phyloP scores from a whole-genome alignment of 352 stramenopile species.

The Globisporangium perplexum region DNA sequence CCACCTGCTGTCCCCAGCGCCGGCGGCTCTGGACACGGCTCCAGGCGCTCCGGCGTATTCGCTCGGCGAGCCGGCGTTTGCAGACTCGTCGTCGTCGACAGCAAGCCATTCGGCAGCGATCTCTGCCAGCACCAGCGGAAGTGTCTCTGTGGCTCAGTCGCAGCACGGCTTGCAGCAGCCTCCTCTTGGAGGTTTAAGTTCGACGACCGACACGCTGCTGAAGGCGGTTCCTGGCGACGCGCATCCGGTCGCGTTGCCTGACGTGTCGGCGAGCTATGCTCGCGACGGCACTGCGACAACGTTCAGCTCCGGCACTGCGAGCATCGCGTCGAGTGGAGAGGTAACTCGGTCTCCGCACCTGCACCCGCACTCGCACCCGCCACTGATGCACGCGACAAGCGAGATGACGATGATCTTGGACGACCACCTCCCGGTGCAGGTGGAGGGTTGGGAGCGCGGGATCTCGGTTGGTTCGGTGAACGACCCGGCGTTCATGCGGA shows the following conservation, averaged over 20 bases:
- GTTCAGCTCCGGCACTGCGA: conserved; percentile 20
- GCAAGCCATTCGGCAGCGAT: neutral
- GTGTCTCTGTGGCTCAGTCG: neutral
- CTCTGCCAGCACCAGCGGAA: neutral
- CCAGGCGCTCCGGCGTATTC: conserved; percentile 7
- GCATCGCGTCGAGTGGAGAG: conserved; percentile 19
- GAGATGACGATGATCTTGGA: conserved; percentile 41
- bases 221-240: conserved; percentile 2
- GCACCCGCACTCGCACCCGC: conserved; percentile 4
- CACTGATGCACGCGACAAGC: conserved; percentile 35
- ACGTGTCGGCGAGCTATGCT: conserved; percentile 1
- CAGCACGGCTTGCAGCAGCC: neutral
- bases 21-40: conserved; percentile 1
- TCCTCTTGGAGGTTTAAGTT: neutral
- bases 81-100: conserved; percentile 6
- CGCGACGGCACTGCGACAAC: conserved; percentile 7
- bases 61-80: conserved; percentile 11
- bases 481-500: conserved; percentile 49
- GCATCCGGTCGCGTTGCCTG: neutral
- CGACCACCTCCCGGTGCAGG: conserved; percentile 24
- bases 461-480: conserved; percentile 54
- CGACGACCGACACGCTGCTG: conserved; percentile 3
- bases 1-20: conserved; percentile 12
- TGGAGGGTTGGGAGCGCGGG: conserved; percentile 44
- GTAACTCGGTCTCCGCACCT: conserved; percentile 23